These are phyloP conservation scores for Serendipita sp. DNA, from an alignment of 768 basidiomycete genomes.

Conservation along the genomic window DNA sequence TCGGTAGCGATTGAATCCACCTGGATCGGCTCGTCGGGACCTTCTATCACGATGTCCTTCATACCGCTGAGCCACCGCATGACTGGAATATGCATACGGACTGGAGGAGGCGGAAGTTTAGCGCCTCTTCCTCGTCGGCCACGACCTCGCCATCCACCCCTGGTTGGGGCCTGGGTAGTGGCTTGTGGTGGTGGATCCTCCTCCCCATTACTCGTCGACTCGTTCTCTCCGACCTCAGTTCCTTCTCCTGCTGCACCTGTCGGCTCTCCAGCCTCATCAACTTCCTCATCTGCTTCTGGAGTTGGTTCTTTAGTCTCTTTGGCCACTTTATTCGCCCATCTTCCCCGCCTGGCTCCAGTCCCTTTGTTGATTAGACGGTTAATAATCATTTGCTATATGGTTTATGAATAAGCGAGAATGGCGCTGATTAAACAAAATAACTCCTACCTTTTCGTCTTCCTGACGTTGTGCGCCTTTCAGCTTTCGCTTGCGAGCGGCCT, in stretches of 20 bases:
- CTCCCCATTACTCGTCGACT: neutral
- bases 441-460: conserved; percentile 1
- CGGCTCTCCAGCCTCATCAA: neutral
- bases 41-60: neutral
- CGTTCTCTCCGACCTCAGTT: conserved; percentile 2
- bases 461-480: neutral
- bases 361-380: conserved; percentile 6
- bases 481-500: neutral
- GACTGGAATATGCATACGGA: conserved; percentile 1
- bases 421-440: too few species aligned
- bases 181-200: neutral
- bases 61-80: conserved; percentile 2
- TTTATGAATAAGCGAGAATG: neutral
- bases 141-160: neutral
- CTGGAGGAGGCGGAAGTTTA: neutral
- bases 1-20: neutral
- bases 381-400: conserved; percentile 1
- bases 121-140: neutral
- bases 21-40: neutral
- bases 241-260: conserved; percentile 3
- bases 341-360: neutral
- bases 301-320: conserved; percentile 1
- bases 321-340: neutral
- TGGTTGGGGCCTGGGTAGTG: neutral
- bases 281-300: neutral